Percentiles rank a stretch among this genome's conserved stretches.
Conservation (phyloP, 257 asterid genomes). For the Perilla frutescens region DNA sequence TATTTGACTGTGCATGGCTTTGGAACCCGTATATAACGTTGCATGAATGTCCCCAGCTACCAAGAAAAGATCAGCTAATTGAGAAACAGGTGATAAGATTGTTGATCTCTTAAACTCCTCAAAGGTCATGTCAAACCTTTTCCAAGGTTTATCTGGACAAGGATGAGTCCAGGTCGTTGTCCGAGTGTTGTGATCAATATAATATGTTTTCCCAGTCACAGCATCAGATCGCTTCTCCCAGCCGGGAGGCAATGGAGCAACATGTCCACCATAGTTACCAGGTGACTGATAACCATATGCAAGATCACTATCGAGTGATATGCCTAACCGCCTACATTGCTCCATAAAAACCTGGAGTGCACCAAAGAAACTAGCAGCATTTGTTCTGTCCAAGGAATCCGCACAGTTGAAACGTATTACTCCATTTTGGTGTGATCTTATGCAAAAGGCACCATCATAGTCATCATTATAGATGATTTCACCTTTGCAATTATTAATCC, state of each 20-base stretch:
- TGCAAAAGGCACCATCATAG: slow-evolving; percentile 91
- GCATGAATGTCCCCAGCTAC: slow-evolving; percentile 97
- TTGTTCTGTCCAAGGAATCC: slow-evolving; percentile 97
- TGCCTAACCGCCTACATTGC: slow-evolving; percentile 96
- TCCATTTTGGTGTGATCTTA: slow-evolving; percentile 98
- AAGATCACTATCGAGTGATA: slow-evolving; percentile 94
- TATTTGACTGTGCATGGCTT: slow-evolving; percentile 99
- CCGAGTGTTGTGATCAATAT: slow-evolving; percentile 95
- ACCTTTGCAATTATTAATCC: slow-evolving; percentile 87
- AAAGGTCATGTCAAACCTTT: slow-evolving; percentile 96
- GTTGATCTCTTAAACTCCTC: slow-evolving; percentile 98
- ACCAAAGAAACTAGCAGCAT: slow-evolving; percentile 99
- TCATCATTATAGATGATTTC: slow-evolving; percentile 81
- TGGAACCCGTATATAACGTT: slow-evolving; percentile 92
- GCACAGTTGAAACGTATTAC: slow-evolving; percentile 98
- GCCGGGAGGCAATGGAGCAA: slow-evolving; percentile 98
- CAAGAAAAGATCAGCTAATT: slow-evolving; percentile 84
- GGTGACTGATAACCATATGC: slow-evolving; percentile 74
- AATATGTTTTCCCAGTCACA: slow-evolving; percentile 92
- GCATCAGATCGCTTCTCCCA: slow-evolving; percentile 98
- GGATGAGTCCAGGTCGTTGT: slow-evolving; percentile 99
- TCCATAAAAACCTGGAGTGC: slow-evolving; percentile 95
- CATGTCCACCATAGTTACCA: slow-evolving; percentile 71
- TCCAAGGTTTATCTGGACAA: slow-evolving; percentile 99
- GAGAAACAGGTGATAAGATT: slow-evolving; percentile 86